Evolutionary conservation across 2,329 filamentous ascomycete genomes (phyloP).

Genomic region (Fusarium siculi): DNA sequence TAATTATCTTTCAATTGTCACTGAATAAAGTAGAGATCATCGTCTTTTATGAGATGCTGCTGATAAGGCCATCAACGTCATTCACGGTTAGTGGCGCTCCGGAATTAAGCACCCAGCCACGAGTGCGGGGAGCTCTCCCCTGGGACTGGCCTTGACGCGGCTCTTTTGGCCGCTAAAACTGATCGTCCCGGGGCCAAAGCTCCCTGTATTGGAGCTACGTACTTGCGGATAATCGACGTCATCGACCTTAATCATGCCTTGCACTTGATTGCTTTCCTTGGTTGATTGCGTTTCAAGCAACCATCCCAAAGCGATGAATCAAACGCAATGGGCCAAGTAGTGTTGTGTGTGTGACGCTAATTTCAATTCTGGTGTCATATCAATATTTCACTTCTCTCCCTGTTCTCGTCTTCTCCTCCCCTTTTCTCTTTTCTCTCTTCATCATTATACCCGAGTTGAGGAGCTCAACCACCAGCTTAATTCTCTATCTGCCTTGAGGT

Average conservation of each 20-base stretch:
- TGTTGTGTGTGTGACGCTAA: constrained; percentile 31
- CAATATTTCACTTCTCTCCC: constrained; percentile 25
- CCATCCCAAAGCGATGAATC: constrained; percentile 32
- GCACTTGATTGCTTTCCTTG: constrained; percentile 27
- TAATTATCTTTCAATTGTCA: background rate
- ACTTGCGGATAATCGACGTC: constrained; percentile 35
- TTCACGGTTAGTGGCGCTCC: constrained; percentile 11
- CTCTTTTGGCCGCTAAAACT: constrained; percentile 26
- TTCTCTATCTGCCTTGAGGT: constrained; percentile 2
- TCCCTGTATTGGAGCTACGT: constrained; percentile 16
- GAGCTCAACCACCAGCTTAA: constrained; percentile 13
- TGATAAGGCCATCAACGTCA: constrained; percentile 15
- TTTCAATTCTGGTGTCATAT: constrained; percentile 8
- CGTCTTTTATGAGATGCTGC: background rate
- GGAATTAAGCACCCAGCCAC: constrained; percentile 1
- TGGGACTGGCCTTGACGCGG: constrained; percentile 25
- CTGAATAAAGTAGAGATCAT: background rate
- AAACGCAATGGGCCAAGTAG: constrained; percentile 14
- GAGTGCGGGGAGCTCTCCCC: constrained; percentile 23
- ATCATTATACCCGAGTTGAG: constrained; percentile 4
- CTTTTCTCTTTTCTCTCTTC: background rate
- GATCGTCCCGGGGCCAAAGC: constrained; percentile 29
- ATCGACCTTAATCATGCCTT: constrained; percentile 38
- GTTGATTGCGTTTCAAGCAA: constrained; percentile 29
- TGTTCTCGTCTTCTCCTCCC: background rate